Percentiles rank a stretch among this genome's conserved stretches.
These are phyloP conservation scores for Stephanodiscus minutulus DNA, from an alignment of 108 stramenopile species.

Conservation along the genomic window DNA sequence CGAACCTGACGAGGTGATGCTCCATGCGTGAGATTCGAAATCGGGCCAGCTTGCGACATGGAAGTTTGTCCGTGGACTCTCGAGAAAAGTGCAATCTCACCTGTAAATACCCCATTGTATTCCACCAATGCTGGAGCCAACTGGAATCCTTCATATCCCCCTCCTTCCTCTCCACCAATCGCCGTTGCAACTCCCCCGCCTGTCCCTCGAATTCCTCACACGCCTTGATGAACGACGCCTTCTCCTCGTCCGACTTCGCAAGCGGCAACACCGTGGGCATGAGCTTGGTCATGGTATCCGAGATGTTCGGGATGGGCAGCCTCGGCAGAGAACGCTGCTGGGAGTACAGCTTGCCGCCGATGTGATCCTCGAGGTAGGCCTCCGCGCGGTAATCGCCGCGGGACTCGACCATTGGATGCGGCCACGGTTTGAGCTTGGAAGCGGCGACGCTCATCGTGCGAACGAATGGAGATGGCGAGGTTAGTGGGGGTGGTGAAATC, in stretches of 20 bases:
- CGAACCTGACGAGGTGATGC: slow-evolving; percentile 46
- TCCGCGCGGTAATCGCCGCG: slow-evolving; percentile 77
- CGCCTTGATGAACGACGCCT: slow-evolving; percentile 49
- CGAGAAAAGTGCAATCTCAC: slow-evolving; percentile 8
- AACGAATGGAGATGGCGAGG: not conserved
- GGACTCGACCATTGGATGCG: slow-evolving; percentile 60
- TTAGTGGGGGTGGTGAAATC: slow-evolving; percentile 4
- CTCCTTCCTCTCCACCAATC: slow-evolving; percentile 54
- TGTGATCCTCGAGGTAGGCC: slow-evolving; percentile 66
- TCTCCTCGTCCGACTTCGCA: slow-evolving; percentile 62
- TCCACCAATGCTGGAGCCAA: slow-evolving; percentile 91
- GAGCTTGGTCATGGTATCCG: slow-evolving; percentile 68
- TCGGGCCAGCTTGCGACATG: not conserved
- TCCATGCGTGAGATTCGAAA: not conserved
- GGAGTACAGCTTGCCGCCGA: slow-evolving; percentile 66
- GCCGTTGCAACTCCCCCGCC: slow-evolving; percentile 62
- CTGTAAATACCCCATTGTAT: slow-evolving; percentile 80
- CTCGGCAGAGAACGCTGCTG: slow-evolving; percentile 63
- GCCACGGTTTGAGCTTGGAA: slow-evolving; percentile 57
- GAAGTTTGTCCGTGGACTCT: not conserved
- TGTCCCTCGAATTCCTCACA: slow-evolving; percentile 61
- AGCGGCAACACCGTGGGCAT: slow-evolving; percentile 73
- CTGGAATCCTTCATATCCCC: slow-evolving; percentile 62
- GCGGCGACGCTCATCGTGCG: slow-evolving; percentile 27
- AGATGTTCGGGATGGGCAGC: slow-evolving; percentile 71